Evolutionary conservation across 2,329 filamentous ascomycete genomes (phyloP).

Genomic region (Macrophomina pseudophaseolina): DNA sequence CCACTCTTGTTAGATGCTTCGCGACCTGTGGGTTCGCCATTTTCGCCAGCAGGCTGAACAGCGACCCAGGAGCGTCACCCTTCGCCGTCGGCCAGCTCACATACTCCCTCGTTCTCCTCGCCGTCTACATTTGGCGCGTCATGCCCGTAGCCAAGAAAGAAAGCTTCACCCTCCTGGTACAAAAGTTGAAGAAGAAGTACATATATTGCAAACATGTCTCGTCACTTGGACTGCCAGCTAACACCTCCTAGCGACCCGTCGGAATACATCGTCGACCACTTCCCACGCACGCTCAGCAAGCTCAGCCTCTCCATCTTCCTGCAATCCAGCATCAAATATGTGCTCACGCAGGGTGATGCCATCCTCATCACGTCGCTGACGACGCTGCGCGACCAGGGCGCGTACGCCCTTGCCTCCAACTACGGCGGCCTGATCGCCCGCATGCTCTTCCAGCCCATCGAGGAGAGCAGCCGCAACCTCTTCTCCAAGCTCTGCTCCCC

Average conservation of each 20-base stretch:
- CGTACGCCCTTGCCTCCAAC: conserved; percentile 92
- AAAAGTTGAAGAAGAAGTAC: conserved; percentile 50
- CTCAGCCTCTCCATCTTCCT: conserved; percentile 83
- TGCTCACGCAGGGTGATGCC: conserved; percentile 93
- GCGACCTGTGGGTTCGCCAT: conserved; percentile 74
- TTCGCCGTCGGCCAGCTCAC: conserved; percentile 86
- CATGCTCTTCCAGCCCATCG: conserved; percentile 90
- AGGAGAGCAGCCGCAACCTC: conserved; percentile 88
- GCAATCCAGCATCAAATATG: conserved; percentile 88
- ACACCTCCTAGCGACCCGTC: conserved; percentile 2
- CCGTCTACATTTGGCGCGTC: conserved; percentile 72
- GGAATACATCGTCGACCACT: conserved; percentile 43
- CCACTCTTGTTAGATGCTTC: conserved; percentile 77
- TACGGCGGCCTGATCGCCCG: conserved; percentile 87
- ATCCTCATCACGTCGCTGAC: conserved; percentile 82
- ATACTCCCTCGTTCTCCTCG: conserved; percentile 72
- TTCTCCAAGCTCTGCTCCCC: conserved; percentile 78
- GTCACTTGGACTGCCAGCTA: neutral
- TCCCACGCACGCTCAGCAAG: conserved; percentile 72
- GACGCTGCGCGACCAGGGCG: conserved; percentile 79
- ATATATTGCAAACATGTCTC: conserved; percentile 28
- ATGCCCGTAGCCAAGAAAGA: conserved; percentile 59
- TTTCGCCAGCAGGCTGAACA: conserved; percentile 59
- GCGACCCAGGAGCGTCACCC: conserved; percentile 76
- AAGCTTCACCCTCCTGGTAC: conserved; percentile 71